phyloP scores from a whole-genome alignment of 305 asterid genomes.

The Fraxinus greggii region DNA sequence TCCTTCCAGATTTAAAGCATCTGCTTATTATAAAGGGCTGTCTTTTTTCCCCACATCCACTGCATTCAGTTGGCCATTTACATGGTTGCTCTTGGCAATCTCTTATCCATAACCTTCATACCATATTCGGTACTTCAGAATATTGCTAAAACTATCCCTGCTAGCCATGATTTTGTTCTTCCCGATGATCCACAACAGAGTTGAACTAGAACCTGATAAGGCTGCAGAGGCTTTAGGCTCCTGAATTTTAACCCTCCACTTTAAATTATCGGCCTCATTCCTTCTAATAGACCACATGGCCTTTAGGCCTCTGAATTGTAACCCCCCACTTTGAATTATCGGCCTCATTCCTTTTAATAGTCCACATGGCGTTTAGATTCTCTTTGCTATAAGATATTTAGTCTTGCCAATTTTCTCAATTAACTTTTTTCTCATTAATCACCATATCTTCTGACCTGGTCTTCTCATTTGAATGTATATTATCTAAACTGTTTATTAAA shows the following conservation, averaged over 20 bases:
- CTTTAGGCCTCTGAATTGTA: neutral
- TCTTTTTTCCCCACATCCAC: neutral
- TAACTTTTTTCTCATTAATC: neutral
- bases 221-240: neutral
- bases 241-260: neutral
- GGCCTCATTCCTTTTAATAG: neutral
- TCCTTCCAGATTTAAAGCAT: neutral
- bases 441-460: neutral
- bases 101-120: neutral
- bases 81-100: neutral
- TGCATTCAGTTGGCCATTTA: neutral
- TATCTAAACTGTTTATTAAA: neutral
- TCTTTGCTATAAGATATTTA: neutral
- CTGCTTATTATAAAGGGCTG: neutral
- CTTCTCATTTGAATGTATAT: slow-evolving; percentile 6
- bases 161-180: neutral
- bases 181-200: neutral
- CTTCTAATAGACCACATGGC: neutral
- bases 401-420: neutral
- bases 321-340: neutral
- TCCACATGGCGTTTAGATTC: neutral
- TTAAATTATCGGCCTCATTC: neutral
- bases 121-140: neutral
- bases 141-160: neutral
- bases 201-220: neutral